These are phyloP conservation scores for Phytophthora parvispora DNA, from an alignment of 352 stramenopile genomes.

Conservation along the genomic window DNA sequence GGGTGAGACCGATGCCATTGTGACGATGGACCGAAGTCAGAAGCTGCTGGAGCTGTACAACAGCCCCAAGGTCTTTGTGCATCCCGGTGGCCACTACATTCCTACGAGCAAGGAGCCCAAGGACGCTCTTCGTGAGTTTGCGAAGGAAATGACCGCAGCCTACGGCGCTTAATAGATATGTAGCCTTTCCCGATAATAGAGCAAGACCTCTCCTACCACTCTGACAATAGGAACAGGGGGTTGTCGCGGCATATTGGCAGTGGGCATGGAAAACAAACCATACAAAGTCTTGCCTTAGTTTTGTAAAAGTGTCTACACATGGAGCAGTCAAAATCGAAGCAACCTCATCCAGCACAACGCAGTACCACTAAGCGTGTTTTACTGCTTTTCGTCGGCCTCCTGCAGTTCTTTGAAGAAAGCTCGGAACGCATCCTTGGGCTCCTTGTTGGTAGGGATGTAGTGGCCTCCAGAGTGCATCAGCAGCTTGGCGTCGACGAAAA, in stretches of 20 bases:
- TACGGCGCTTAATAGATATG: slow-evolving; percentile 17
- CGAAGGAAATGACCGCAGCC: slow-evolving; percentile 46
- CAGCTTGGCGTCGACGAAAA: slow-evolving; percentile 66
- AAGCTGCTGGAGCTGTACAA: slow-evolving; percentile 61
- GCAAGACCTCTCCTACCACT: neutral
- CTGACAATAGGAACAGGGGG: no score
- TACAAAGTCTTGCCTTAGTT: no score
- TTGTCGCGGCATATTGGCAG: no score
- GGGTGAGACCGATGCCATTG: slow-evolving; percentile 75
- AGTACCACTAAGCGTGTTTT: neutral
- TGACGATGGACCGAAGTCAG: slow-evolving; percentile 57
- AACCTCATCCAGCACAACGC: no score
- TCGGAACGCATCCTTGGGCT: slow-evolving; percentile 78
- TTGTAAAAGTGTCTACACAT: no score
- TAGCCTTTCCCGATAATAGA: slow-evolving; percentile 3
- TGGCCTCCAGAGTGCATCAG: slow-evolving; percentile 79
- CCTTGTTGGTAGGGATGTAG: slow-evolving; percentile 91
- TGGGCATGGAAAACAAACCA: no score
- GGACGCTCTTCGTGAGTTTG: slow-evolving; percentile 74
- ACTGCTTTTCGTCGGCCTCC: slow-evolving; percentile 21
- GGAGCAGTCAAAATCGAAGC: no score
- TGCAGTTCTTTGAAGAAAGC: slow-evolving; percentile 73
- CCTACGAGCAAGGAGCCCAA: slow-evolving; percentile 86
- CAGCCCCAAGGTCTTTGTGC: slow-evolving; percentile 61
- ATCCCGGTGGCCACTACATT: slow-evolving; percentile 83